phyloP scores from a whole-genome alignment of 495 filamentous ascomycete genomes.

The Penicillium bovifimosum region DNA sequence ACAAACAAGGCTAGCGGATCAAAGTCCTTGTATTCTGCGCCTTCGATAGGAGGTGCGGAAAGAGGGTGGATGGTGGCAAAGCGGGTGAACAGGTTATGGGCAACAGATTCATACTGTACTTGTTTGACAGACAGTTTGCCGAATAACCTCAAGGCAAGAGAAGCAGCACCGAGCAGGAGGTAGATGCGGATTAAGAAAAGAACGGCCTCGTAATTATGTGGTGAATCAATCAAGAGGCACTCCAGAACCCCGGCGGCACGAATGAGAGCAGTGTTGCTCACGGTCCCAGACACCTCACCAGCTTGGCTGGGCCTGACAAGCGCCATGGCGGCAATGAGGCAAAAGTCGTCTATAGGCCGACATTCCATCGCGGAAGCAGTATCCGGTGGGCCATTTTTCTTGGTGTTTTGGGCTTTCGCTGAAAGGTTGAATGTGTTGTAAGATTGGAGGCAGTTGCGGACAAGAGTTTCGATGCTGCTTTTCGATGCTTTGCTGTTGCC shows the following conservation, averaged over 20 bases:
- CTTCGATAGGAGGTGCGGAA: constrained; percentile 36
- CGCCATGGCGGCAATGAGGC: constrained; percentile 52
- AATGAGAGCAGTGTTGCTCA: constrained; percentile 40
- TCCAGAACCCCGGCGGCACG: constrained; percentile 49
- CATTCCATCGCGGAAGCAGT: constrained; percentile 44
- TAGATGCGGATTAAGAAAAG: constrained; percentile 52
- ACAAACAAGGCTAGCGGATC: constrained; percentile 38
- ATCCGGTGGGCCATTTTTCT: constrained; percentile 2
- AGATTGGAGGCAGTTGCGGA: constrained; percentile 41
- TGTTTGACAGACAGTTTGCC: constrained; percentile 55
- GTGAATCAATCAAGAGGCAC: constrained; percentile 43
- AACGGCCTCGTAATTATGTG: constrained; percentile 54
- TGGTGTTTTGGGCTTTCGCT: constrained; percentile 7
- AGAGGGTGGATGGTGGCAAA: constrained; percentile 53
- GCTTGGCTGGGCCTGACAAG: constrained; percentile 38
- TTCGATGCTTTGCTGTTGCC: constrained; percentile 32
- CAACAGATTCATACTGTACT: constrained; percentile 53
- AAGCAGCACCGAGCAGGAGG: constrained; percentile 48
- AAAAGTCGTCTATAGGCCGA: constrained; percentile 53
- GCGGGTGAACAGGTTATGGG: constrained; percentile 53
- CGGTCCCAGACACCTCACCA: constrained; percentile 13
- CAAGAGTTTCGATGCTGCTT: constrained; percentile 38
- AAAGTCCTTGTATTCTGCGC: constrained; percentile 40
- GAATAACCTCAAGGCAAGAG: constrained; percentile 49
- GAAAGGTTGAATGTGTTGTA: constrained; percentile 29